phyloP scores from a whole-genome alignment of 2,329 filamentous ascomycete genomes.

The Xylaria arbuscula region DNA sequence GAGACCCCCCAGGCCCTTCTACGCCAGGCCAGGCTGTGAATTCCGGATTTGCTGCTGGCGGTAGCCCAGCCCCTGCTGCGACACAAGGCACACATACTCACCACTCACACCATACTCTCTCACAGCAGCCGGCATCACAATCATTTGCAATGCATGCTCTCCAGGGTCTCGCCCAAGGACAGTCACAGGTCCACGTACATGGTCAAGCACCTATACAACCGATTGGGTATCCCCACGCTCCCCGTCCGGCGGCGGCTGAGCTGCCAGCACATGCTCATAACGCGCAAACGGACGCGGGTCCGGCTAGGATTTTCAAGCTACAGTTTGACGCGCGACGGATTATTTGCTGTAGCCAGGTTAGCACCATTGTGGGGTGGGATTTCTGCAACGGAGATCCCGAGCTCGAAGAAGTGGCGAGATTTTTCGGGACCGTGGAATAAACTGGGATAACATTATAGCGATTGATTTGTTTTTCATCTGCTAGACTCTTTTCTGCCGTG shows the following conservation, averaged over 20 bases:
- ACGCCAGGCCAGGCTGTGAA: conserved; percentile 4
- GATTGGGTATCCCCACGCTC: conserved; percentile 32
- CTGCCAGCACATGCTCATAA: conserved; percentile 57
- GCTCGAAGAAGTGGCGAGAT: conserved; percentile 79
- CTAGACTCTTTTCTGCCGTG: no score
- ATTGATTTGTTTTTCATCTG: not conserved
- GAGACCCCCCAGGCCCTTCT: conserved; percentile 23
- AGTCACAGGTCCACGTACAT: conserved; percentile 32
- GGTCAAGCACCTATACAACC: conserved; percentile 42
- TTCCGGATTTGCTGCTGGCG: not conserved
- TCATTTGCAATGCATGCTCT: conserved; percentile 21
- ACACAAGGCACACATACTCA: conserved; percentile 24
- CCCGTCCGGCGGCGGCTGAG: conserved; percentile 45
- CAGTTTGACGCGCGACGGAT: conserved; percentile 95
- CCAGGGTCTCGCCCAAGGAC: conserved; percentile 31
- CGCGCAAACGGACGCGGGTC: conserved; percentile 57
- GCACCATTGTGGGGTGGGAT: conserved; percentile 95
- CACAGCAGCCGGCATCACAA: conserved; percentile 13
- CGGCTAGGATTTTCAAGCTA: conserved; percentile 86
- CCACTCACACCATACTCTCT: conserved; percentile 27
- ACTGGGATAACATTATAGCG: not conserved
- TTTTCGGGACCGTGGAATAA: conserved; percentile 75
- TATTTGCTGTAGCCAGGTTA: conserved; percentile 92
- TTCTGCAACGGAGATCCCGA: conserved; percentile 90
- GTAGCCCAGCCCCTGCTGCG: conserved; percentile 28